Evolutionary conservation across 2,329 filamentous ascomycete genomes (phyloP), one percentile per base, ranked within the genome.

Genomic region (Ceratocystis eucalypticola): DNA sequence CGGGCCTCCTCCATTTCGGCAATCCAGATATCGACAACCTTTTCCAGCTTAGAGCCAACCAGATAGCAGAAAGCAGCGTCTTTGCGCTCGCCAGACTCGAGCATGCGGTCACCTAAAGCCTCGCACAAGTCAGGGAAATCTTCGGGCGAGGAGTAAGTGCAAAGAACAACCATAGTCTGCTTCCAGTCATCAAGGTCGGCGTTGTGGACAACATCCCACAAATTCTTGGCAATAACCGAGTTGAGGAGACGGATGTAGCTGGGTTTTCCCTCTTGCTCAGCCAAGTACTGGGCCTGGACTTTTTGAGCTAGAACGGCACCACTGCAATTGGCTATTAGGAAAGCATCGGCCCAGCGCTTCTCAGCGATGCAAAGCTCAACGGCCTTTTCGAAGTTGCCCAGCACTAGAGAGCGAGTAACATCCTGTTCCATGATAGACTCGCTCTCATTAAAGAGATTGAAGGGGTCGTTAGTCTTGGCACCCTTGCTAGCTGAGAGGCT

Each of bases 141-240:
- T 48, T 84, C 84, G 57, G 91, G 88, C 69, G 95, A 88, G 0
- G 94, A 94, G 75, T 93, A 99, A 0, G 94, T 97, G 82, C 94
- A 99, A 65, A 99, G 79, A 0, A 92, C 89, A 33, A 91, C 92
- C 89, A 99, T 95, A 2, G 93, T 87, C 76, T 97, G 94, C 77
- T 95, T 97, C 95, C 94, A 99, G 76, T 94, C 89, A 64, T 83
- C 82, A 59, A 99, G 79, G 72, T 96, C 89, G 6, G 93, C 94
- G 72, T 99, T 99, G 77, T 97, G 91, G 6, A 97, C 94, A 59
- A 97, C 84, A 77, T 99, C 94, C 94, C 93, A 97, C 1, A 99
- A 82, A 73, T 99, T 96, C 80, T 97, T 97, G 69, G 89, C 87
- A 67, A 96, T 92, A 64, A 99, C 90, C 5, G 93, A 96, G 64